Evolutionary conservation across 441 rosid species (phyloP), one percentile per base, ranked within the genome.

Genomic region (Adansonia madagascariensis): DNA sequence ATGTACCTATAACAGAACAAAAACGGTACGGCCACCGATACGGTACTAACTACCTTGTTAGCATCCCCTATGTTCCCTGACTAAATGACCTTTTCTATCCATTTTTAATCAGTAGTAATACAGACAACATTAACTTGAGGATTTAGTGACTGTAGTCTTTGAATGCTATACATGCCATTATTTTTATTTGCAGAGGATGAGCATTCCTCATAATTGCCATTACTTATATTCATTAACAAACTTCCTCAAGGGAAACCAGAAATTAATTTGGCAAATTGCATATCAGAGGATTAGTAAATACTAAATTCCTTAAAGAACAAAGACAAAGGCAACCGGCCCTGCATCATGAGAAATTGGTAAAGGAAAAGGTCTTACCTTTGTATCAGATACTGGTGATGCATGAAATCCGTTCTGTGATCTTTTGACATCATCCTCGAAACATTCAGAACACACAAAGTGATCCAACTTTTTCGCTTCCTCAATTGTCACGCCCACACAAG

Each of bases 401-500:
- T 87, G 55, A 81, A 84, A 86, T 53, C 89, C 90, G 66, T 88
- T 88, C 81, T 80, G 88, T 43, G 88, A 43, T 77, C 83, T 85
- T 80, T 85, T 86, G 74, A 68, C 73, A 44, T 79, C 86, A 10
- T 84, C 89, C 6, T 84, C 89, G 27, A 88, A 82, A 76, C 93
- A 90, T 70, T 88, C 93, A 31, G 84, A 55, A 70, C 93, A 90
- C 27, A 79, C 83, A 72, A 88, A 90, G 80, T 86, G 90, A 7
- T 88, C 91, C 14, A 88, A 81, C 88, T 79, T 85, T 81, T 85
- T 90, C 0, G 91, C 89, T 78, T 87, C 90, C 78, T 88, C 93
- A 77, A 82, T 87, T 7, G 89, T 88, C 90, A 87, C 83, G 74
- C 86, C 90, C 56, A 90, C 89, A 75, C 93, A 90, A 24, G 87